Conservation (phyloP, 2,329 filamentous ascomycete species). For the Aureobasidium sp. region DNA sequence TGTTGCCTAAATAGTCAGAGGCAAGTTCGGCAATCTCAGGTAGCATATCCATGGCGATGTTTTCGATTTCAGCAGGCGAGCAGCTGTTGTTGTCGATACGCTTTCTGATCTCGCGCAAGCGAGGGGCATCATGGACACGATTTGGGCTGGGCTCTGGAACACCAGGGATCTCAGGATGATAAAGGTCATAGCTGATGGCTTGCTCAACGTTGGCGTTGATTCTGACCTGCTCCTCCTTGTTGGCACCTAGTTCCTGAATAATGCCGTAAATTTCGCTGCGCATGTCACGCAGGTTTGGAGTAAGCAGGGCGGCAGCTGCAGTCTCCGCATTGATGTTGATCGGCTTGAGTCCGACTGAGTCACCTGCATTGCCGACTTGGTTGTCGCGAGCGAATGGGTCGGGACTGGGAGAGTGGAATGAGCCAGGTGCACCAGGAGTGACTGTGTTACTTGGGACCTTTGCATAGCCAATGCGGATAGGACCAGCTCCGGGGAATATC, state of each 20-base stretch:
- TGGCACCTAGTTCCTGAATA: constrained; percentile 80
- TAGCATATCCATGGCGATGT: constrained; percentile 87
- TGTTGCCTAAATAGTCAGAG: constrained; percentile 96
- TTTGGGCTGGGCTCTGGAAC: constrained; percentile 83
- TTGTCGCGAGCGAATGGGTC: constrained; percentile 63
- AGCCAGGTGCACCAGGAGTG: constrained; percentile 80
- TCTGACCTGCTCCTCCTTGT: constrained; percentile 65
- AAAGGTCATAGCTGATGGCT: constrained; percentile 67
- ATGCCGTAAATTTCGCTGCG: constrained; percentile 78
- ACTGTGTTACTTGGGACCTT: constrained; percentile 86
- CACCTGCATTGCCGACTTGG: constrained; percentile 32
- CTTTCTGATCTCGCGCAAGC: constrained; percentile 92
- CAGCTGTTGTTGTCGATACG: constrained; percentile 92
- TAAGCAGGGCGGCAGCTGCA: constrained; percentile 51
- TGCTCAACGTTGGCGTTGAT: constrained; percentile 69
- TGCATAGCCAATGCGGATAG: constrained; percentile 92
- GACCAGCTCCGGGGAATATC: constrained; percentile 93
- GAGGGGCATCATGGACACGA: constrained; percentile 85
- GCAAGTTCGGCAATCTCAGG: constrained; percentile 92
- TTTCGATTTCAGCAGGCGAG: constrained; percentile 80
- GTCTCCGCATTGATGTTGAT: constrained; percentile 38
- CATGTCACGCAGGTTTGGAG: constrained; percentile 69
- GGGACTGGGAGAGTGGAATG: constrained; percentile 85
- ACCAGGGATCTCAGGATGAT: constrained; percentile 77
- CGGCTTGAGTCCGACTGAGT: constrained; percentile 28